These are phyloP conservation scores for Chrysanthemum lavandulifolium DNA, from an alignment of 129 eudicot genomes.

Conservation along the genomic window DNA sequence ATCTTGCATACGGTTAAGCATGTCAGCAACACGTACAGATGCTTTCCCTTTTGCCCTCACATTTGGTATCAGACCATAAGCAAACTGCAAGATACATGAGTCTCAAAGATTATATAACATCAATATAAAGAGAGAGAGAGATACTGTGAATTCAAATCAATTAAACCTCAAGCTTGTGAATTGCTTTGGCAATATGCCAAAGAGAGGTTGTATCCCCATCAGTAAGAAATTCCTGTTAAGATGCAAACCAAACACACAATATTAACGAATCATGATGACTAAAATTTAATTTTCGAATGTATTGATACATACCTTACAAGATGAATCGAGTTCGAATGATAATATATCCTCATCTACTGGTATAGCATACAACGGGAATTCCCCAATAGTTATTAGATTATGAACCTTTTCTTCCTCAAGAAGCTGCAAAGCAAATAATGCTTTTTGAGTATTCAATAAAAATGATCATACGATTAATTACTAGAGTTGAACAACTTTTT, in stretches of 20 bases:
- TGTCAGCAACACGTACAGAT: conserved; percentile 86
- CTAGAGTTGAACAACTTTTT: background rate
- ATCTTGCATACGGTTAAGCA: conserved; percentile 79
- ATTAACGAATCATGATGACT: conserved; percentile 4
- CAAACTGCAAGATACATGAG: conserved; percentile 54
- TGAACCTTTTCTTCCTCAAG: conserved; percentile 94
- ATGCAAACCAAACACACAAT: background rate
- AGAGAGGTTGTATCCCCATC: conserved; percentile 90
- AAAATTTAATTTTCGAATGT: conserved; percentile 8
- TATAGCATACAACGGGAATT: conserved; percentile 74
- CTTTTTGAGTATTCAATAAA: background rate
- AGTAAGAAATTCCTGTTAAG: conserved; percentile 70
- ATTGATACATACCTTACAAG: conserved; percentile 58
- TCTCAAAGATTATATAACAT: conserved; percentile 6
- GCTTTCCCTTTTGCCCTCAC: conserved; percentile 98
- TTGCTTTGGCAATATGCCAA: conserved; percentile 97
- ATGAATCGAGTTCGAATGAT: conserved; percentile 89
- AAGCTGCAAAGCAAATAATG: conserved; percentile 44
- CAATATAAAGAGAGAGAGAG: conserved; percentile 13
- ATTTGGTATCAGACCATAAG: conserved; percentile 89
- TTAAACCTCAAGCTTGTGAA: conserved; percentile 95
- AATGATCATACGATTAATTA: background rate
- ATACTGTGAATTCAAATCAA: conserved; percentile 18
- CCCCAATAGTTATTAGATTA: conserved; percentile 82
- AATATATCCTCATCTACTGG: conserved; percentile 88